phyloP scores from a whole-genome alignment of 2,329 filamentous ascomycete species.

The Hymenoscyphus repandus region DNA sequence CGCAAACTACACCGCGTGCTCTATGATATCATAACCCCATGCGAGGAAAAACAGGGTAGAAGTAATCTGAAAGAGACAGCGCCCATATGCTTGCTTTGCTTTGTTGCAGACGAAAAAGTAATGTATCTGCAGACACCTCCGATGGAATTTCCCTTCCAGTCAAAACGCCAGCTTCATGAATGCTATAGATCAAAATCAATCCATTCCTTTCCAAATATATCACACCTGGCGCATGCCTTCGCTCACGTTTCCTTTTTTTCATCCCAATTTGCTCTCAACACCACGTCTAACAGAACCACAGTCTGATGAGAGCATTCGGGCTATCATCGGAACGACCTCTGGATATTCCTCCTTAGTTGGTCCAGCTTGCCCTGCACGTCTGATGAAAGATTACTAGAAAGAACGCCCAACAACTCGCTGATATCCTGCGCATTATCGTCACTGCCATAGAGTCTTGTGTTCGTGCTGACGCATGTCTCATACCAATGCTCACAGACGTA shows the following conservation, averaged over 20 bases:
- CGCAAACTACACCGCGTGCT: no score
- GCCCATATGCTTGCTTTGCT: no score
- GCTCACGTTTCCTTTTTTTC: neutral
- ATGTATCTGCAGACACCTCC: no score
- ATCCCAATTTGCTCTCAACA: neutral
- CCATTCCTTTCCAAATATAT: neutral
- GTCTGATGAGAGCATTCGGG: neutral
- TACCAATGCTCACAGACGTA: constrained; percentile 59
- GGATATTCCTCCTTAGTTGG: constrained; percentile 37
- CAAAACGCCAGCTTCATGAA: no score
- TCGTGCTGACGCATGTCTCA: constrained; percentile 47
- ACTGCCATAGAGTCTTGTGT: constrained; percentile 52
- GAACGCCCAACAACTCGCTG: constrained; percentile 38
- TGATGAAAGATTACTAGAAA: constrained; percentile 39
- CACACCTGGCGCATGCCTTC: neutral
- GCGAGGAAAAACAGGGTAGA: no score
- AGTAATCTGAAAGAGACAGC: no score
- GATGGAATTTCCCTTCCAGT: no score
- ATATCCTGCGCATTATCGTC: constrained; percentile 49
- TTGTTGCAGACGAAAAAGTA: no score
- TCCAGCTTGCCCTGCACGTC: constrained; percentile 35
- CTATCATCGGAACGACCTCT: constrained; percentile 34
- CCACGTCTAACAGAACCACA: neutral
- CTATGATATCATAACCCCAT: no score
- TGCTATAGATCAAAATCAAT: neutral